These are phyloP conservation scores for Neonectria neomacrospora DNA, from an alignment of 2,329 filamentous ascomycete genomes.

Conservation along the genomic window DNA sequence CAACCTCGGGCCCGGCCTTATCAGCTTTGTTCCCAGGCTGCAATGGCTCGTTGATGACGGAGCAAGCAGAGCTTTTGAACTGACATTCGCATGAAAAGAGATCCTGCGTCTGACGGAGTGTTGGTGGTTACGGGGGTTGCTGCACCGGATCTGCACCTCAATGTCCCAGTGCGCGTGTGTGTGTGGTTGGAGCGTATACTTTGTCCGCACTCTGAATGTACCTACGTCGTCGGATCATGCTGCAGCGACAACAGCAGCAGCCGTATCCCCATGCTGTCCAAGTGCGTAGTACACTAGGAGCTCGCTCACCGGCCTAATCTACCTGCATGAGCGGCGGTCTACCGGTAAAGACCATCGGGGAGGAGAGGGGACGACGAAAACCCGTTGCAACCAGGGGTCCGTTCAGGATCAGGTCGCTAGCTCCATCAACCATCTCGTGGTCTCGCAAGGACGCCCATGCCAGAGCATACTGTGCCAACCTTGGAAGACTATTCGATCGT, in stretches of 20 bases:
- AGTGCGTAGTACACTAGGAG: conserved; percentile 20
- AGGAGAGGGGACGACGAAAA: conserved; percentile 36
- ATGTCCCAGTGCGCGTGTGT: conserved; percentile 22
- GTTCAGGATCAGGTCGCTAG: conserved; percentile 30
- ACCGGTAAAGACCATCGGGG: conserved; percentile 22
- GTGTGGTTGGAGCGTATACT: conserved; percentile 27
- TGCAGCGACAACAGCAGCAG: conserved; percentile 33
- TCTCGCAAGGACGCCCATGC: conserved; percentile 39
- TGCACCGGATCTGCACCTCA: conserved; percentile 32
- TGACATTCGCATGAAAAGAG: conserved; percentile 10
- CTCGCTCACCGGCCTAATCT: conserved; percentile 33
- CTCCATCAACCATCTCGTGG: conserved; percentile 36
- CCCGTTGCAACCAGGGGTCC: conserved; percentile 31
- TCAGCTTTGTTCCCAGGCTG: not conserved
- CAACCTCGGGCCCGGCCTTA: conserved; percentile 19
- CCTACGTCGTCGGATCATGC: conserved; percentile 32
- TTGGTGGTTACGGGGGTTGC: conserved; percentile 19
- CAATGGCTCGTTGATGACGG: conserved; percentile 15
- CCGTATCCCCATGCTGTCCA: conserved; percentile 31
- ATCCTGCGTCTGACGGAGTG: conserved; percentile 13
- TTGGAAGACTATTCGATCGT: conserved; percentile 39
- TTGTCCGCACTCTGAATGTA: conserved; percentile 18
- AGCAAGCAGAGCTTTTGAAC: conserved; percentile 11
- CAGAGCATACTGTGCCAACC: conserved; percentile 39
- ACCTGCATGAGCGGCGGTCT: conserved; percentile 38